Conservation (phyloP, 768 basidiomycete genomes). For the Trametes cubensis region DNA sequence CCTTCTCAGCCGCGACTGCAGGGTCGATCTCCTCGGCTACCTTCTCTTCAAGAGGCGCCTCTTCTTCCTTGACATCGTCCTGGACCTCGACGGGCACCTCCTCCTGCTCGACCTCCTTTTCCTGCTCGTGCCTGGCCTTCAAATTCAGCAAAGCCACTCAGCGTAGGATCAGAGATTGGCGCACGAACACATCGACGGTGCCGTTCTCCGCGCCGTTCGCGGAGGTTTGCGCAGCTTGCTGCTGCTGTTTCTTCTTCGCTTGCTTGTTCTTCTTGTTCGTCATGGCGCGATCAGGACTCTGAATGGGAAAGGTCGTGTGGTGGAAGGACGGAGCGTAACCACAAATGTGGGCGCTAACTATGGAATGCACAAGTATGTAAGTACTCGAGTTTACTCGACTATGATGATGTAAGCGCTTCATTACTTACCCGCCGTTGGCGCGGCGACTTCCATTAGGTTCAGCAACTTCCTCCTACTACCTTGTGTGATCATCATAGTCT, state of each 20-base stretch:
- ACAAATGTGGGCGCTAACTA: neutral
- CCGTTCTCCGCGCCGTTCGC: conserved; percentile 9
- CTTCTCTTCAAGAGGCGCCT: neutral
- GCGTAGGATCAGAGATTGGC: conserved; percentile 2
- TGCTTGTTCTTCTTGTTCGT: conserved; percentile 29
- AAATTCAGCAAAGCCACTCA: conserved; percentile 11
- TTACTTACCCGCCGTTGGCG: too few species aligned
- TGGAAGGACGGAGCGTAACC: neutral
- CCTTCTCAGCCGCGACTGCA: conserved; percentile 54
- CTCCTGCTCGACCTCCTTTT: conserved; percentile 2
- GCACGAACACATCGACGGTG: conserved; percentile 10
- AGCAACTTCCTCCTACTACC: too few species aligned
- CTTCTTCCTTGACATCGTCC: neutral
- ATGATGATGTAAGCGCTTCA: too few species aligned
- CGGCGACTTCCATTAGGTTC: too few species aligned
- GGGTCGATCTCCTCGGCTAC: conserved; percentile 36
- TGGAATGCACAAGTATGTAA: too few species aligned
- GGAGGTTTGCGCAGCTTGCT: conserved; percentile 16
- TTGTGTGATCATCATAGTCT: too few species aligned
- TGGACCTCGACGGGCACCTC: conserved; percentile 11
- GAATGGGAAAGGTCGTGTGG: neutral
- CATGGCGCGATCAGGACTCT: conserved; percentile 7
- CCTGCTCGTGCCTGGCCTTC: conserved; percentile 18
- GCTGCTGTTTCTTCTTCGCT: conserved; percentile 26
- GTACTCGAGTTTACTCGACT: too few species aligned